Conservation (phyloP, 306 rosid genomes). For the Lablab purpureus region DNA sequence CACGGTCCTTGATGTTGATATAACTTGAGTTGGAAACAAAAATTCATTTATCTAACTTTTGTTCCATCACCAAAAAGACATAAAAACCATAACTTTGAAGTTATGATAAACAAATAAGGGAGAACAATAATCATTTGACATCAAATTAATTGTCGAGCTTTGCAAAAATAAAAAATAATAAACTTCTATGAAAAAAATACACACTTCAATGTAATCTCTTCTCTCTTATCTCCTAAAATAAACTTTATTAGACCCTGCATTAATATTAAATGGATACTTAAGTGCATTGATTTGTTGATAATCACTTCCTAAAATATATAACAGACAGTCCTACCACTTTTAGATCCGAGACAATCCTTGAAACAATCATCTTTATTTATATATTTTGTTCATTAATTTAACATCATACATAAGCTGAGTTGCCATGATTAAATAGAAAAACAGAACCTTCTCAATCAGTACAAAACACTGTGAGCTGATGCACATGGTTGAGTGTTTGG, state of each 20-base stretch:
- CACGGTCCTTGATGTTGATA: no score
- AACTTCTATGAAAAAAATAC: no score
- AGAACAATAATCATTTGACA: no score
- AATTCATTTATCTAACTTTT: no score
- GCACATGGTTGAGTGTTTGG: neutral
- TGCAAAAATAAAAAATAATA: no score
- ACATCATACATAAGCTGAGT: neutral
- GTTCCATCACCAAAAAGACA: no score
- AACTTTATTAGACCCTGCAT: neutral
- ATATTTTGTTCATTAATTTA: conserved; percentile 1
- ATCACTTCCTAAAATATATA: neutral
- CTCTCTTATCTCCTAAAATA: neutral
- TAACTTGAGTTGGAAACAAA: no score
- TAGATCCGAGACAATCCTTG: neutral
- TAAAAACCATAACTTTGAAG: no score
- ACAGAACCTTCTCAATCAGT: neutral
- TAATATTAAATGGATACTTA: neutral
- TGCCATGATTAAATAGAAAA: neutral
- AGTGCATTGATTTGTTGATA: neutral
- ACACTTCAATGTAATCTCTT: no score
- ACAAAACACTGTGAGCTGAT: neutral
- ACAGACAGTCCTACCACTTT: neutral
- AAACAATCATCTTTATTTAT: neutral
- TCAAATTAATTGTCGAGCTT: no score
- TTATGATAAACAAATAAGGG: no score